These are phyloP conservation scores for Aureobasidium leucospermi DNA, from an alignment of 2,329 filamentous ascomycete genomes.

Conservation along the genomic window DNA sequence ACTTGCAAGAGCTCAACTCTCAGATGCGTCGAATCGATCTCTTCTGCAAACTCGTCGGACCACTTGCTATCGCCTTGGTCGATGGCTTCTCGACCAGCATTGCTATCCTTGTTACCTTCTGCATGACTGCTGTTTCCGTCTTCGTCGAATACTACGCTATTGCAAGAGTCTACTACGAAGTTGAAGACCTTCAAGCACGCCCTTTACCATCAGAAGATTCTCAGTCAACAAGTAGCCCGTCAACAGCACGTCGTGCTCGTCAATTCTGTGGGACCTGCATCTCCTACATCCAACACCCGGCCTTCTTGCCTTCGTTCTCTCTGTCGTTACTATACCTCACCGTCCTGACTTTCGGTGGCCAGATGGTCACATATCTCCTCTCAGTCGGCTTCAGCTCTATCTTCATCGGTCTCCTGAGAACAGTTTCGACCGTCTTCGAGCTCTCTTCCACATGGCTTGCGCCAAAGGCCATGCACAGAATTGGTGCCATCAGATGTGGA, in stretches of 20 bases:
- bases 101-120: constrained; percentile 45
- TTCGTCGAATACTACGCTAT: constrained; percentile 49
- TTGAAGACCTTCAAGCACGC: constrained; percentile 4
- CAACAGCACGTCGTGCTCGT: constrained; percentile 24
- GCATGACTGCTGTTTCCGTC: constrained; percentile 44
- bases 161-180: constrained; percentile 29
- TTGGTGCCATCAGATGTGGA: constrained; percentile 52
- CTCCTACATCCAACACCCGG: constrained; percentile 48
- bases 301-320: constrained; percentile 55
- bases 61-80: constrained; percentile 45
- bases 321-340: constrained; percentile 56
- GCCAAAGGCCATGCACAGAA: constrained; percentile 46
- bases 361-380: constrained; percentile 59
- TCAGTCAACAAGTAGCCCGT: neutral
- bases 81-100: constrained; percentile 40
- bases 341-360: constrained; percentile 51
- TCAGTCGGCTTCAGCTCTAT: constrained; percentile 45
- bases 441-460: constrained; percentile 55
- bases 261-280: constrained; percentile 13
- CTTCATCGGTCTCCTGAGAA: constrained; percentile 49
- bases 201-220: neutral
- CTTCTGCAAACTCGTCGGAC: constrained; percentile 50
- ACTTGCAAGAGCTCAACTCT: constrained; percentile 42
- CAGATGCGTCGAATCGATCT: constrained; percentile 55
- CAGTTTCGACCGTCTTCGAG: constrained; percentile 48